Evolutionary conservation across 2,329 filamentous ascomycete genomes (phyloP).

Genomic region (Aspergillus luchuensis): DNA sequence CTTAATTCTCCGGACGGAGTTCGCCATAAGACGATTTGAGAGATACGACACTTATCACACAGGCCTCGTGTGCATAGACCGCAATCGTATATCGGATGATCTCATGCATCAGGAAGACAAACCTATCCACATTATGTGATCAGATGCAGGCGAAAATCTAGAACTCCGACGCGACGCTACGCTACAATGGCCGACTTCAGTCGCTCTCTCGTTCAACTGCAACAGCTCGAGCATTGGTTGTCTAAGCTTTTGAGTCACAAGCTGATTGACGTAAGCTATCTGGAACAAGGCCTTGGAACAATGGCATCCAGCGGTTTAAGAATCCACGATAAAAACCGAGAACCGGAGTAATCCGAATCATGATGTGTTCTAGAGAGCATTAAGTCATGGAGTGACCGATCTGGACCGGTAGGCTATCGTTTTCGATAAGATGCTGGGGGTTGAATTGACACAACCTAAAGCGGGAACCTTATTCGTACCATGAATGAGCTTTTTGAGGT

Average conservation of each 20-base stretch:
- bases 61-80: background rate
- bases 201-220: background rate
- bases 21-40: background rate
- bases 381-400: background rate
- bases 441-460: background rate
- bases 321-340: background rate
- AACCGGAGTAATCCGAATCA: background rate
- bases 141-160: background rate
- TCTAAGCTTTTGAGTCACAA: too few relatives aligned
- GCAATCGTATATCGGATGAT: background rate
- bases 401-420: background rate
- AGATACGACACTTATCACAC: background rate
- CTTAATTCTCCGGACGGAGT: background rate
- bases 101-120: background rate
- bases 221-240: background rate
- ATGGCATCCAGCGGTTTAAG: background rate
- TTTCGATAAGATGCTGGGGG: background rate
- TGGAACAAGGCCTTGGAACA: background rate
- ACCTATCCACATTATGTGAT: background rate
- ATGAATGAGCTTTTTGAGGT: background rate
- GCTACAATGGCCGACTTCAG: background rate
- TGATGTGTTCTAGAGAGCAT: background rate
- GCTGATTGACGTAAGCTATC: background rate
- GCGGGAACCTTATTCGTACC: background rate
- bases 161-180: background rate